Evolutionary conservation across 163 green algal genomes (phyloP), one percentile per base, ranked within the genome.

Genomic region (Scenedesmus sp.): DNA sequence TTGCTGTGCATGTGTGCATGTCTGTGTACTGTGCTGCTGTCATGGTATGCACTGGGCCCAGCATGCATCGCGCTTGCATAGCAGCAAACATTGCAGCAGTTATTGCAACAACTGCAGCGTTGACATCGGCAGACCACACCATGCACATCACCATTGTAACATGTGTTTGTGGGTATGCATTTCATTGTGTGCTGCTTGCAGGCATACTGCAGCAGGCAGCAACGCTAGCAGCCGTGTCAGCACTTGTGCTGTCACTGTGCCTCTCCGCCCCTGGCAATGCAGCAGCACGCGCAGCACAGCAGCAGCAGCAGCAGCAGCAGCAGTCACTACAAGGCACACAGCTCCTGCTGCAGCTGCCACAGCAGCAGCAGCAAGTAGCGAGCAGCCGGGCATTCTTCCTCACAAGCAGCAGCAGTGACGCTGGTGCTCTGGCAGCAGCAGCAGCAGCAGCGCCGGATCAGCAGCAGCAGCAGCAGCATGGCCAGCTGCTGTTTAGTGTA

Each of bases 121-220:
- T 46, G 34, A 46, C 34, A 46, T 46, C 34, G 34, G 34, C 34
- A 46, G 34, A 73, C 12, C 62, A 73, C 62, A 76, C 2, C 66
- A 34, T 76, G 66, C 18, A 76, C 66, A 34, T 5, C 66, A 13
- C 16, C 66, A 34, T 10, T 64, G 59, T 4, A 76, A 76, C 66
- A 73, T 73, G 62, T 5, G 10, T 73, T 10, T 20, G 12, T 20
- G 4, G 10, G 20, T 73, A 23, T 20, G 12, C 16, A 73, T 73
- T 10, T 73, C 12, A 20, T 23, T 20, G 62, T 23, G 3, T 9
- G 18, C 16, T 76, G 66, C 66, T 15, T 88, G 84, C 85, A 83
- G 87, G n/a, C 3, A 3, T 91, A 4, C 76, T 91, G 87, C 87
- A 91, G 46, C 87, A 91, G n/a, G 87, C 57, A 64, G 70, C 56